Evolutionary conservation across 129 eudicot genomes (phyloP).

Genomic region (Lactuca sativa): DNA sequence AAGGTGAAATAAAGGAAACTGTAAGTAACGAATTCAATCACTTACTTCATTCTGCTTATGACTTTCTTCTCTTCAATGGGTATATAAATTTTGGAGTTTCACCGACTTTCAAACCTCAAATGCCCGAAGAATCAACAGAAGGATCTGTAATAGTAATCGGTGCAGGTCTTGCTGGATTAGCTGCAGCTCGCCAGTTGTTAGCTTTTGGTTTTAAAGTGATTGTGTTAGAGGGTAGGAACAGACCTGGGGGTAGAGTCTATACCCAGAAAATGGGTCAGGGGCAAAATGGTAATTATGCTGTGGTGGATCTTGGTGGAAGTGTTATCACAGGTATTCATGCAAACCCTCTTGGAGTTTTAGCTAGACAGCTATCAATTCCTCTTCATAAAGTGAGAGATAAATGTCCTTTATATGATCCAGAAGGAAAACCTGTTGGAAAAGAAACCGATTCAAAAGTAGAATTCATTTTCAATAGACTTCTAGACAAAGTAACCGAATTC

Average conservation of each 20-base stretch:
- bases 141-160: slow-evolving; percentile 75
- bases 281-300: slow-evolving; percentile 54
- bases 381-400: slow-evolving; percentile 89
- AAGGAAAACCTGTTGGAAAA: slow-evolving; percentile 54
- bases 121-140: slow-evolving; percentile 55
- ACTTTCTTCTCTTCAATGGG: slow-evolving; percentile 75
- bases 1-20: slow-evolving; percentile 70
- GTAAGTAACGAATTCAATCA: slow-evolving; percentile 67
- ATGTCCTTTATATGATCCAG: slow-evolving; percentile 83
- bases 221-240: slow-evolving; percentile 79
- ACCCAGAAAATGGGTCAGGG: slow-evolving; percentile 67
- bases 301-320: slow-evolving; percentile 96
- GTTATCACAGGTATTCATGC: slow-evolving; percentile 97
- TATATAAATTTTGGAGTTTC: slow-evolving; percentile 88
- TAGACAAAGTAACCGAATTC: slow-evolving; percentile 76
- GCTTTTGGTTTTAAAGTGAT: slow-evolving; percentile 79
- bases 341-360: slow-evolving; percentile 92
- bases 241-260: slow-evolving; percentile 94
- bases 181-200: slow-evolving; percentile 78
- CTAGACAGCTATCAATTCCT: slow-evolving; percentile 85
- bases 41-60: slow-evolving; percentile 70
- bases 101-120: slow-evolving; percentile 51
- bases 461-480: slow-evolving; percentile 68
- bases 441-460: slow-evolving; percentile 70
- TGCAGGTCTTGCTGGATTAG: slow-evolving; percentile 91